These are phyloP conservation scores for Citrullus amarus DNA, from an alignment of 306 rosid species.

Conservation along the genomic window DNA sequence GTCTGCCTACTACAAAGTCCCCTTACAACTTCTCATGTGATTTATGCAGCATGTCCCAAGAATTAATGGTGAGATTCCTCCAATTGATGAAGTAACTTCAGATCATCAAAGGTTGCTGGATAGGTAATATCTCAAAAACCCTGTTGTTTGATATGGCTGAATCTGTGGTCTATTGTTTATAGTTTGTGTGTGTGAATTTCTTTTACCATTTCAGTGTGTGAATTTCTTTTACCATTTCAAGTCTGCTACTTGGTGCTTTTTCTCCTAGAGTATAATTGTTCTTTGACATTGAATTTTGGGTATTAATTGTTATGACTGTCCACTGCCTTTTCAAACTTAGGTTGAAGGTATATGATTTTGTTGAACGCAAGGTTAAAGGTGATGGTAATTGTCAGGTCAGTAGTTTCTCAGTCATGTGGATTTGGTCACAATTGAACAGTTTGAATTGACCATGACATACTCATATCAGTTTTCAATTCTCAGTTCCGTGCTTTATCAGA, in stretches of 20 bases:
- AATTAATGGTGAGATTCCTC: constrained; percentile 89
- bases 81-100: constrained; percentile 76
- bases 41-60: constrained; percentile 77
- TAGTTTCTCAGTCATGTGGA: background rate
- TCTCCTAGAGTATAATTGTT: background rate
- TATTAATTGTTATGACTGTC: background rate
- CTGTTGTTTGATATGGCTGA: background rate
- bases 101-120: constrained; percentile 86
- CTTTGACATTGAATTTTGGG: background rate
- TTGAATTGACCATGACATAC: background rate
- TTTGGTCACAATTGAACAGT: background rate
- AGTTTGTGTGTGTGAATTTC: background rate
- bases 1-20: constrained; percentile 2
- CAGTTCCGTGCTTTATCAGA: constrained; percentile 88
- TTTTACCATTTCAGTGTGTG: background rate
- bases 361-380: constrained; percentile 57
- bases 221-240: background rate
- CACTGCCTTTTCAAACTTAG: constrained; percentile 21
- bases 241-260: background rate
- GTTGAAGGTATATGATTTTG: constrained; percentile 52
- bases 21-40: background rate
- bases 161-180: background rate
- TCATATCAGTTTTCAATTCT: background rate
- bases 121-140: constrained; percentile 35
- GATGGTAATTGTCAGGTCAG: constrained; percentile 96